A percentile compares a stretch with the other conserved stretches of the same genome.
phyloP scores from a whole-genome alignment of 2,329 filamentous ascomycete species.

The Leptographium wingfieldii region DNA sequence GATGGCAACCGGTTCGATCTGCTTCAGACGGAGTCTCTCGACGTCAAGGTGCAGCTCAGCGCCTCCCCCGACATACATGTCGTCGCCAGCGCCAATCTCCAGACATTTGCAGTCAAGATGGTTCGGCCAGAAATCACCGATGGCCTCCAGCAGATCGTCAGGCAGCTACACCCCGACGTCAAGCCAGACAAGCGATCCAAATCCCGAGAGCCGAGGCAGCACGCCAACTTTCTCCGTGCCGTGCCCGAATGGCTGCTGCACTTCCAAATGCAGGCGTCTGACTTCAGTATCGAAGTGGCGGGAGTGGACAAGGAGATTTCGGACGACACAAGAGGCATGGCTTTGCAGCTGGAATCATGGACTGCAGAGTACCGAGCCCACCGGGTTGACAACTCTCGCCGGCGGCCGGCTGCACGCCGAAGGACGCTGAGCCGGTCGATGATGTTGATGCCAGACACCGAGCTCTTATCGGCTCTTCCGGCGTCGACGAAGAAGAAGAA shows the following conservation, averaged over 20 bases:
- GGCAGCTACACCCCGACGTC: conserved; percentile 62
- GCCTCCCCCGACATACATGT: conserved; percentile 80
- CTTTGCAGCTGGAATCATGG: conserved; percentile 77
- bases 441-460: conserved; percentile 55
- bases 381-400: conserved; percentile 51
- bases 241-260: conserved; percentile 77
- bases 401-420: conserved; percentile 47
- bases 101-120: conserved; percentile 81
- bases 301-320: conserved; percentile 79
- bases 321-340: conserved; percentile 66
- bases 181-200: conserved; percentile 46
- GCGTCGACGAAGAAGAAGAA: conserved; percentile 41
- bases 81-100: conserved; percentile 62
- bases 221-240: conserved; percentile 60
- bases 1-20: conserved; percentile 74
- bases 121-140: conserved; percentile 86
- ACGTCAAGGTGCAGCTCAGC: conserved; percentile 73
- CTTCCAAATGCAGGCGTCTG: conserved; percentile 72
- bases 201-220: conserved; percentile 36
- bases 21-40: conserved; percentile 75
- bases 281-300: conserved; percentile 83
- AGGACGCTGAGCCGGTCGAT: conserved; percentile 61
- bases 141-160: conserved; percentile 81
- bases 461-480: conserved; percentile 40
- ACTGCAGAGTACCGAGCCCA: conserved; percentile 81